phyloP scores from a whole-genome alignment of 371 early-diverging fungal genomes.

The Mucor plumbeus region DNA sequence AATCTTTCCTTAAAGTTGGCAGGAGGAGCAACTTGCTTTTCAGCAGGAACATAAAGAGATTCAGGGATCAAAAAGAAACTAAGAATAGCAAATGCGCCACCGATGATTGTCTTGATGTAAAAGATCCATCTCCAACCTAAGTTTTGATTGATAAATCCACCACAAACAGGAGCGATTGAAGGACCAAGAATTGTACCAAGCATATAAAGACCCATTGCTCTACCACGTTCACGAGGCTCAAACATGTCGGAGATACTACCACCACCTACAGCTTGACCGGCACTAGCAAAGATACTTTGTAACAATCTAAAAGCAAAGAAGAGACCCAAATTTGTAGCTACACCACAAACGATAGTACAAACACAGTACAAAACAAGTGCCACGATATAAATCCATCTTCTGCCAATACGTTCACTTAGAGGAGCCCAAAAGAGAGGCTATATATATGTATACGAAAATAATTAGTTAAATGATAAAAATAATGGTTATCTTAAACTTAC shows the following conservation, averaged over 20 bases:
- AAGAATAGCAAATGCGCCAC: slow-evolving; percentile 45
- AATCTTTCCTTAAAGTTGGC: slow-evolving; percentile 11
- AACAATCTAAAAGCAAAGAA: slow-evolving; percentile 45
- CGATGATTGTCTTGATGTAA: slow-evolving; percentile 55
- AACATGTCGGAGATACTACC: slow-evolving; percentile 47
- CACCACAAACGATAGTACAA: slow-evolving; percentile 36
- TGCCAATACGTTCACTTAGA: slow-evolving; percentile 41
- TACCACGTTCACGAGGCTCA: slow-evolving; percentile 38
- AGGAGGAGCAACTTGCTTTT: slow-evolving; percentile 4
- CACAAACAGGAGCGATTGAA: slow-evolving; percentile 56
- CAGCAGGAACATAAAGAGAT: slow-evolving; percentile 41
- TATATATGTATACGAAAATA: neutral
- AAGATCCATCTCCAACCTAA: slow-evolving; percentile 65
- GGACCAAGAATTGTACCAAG: slow-evolving; percentile 58
- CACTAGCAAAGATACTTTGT: slow-evolving; percentile 41
- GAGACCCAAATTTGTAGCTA: slow-evolving; percentile 32
- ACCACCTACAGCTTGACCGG: slow-evolving; percentile 43
- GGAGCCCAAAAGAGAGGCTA: slow-evolving; percentile 49
- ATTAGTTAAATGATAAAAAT: neutral
- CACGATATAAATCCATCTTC: slow-evolving; percentile 28
- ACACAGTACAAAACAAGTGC: slow-evolving; percentile 27
- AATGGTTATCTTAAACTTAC: slow-evolving; percentile 4
- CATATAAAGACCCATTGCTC: slow-evolving; percentile 42
- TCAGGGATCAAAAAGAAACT: slow-evolving; percentile 54
- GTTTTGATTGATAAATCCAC: slow-evolving; percentile 56